Base-by-base conservation (phyloP, 2,329 filamentous ascomycete species). In the Trichothecium roseum region DNA sequence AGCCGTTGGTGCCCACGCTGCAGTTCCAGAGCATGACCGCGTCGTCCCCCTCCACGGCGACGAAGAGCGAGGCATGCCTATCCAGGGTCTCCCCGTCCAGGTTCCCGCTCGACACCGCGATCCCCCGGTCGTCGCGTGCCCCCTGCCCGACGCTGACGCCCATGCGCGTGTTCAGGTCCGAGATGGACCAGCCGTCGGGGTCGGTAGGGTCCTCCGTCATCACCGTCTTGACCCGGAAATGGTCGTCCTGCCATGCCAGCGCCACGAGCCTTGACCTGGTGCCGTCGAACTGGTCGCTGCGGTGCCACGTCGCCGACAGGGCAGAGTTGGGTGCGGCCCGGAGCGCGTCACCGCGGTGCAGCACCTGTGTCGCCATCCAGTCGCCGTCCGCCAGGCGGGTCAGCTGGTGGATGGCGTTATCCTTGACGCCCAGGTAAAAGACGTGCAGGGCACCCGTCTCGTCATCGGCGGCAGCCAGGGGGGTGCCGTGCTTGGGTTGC, bases 221-320 rank as follows among this genome's bases (percentile, higher is more conserved):
- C 2, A 14, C 18, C 31, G 18, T 20, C 15, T 22, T 14, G 1
- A 33, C 15, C 10, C 16, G 3, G 12, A 33, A 10, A 6, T 33
- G 3, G 12, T 22, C 18, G 9, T 20, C 34, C 14, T 10, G 46
- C 42, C n/a, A 36, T 34, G 13, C 41, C 39, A 9, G 40, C 37
- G 45, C 34, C 14, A 39, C 42, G 8, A 50, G 42, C 16, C 36
- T 37, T n/a, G 48, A 30, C 20, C 42, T 37, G 18, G n/a, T 31
- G 40, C 35, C 5, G 31, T 30, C 2, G 45, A 12, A 16, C 37
- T 37, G 4, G 47, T 17, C 35, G n/a, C 40, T 40, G 14, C 39
- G 32, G 22, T 50, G 47, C 38, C 39, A 43, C 4, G 41, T 40
- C 5, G 45, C 38, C 2, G 48, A 48, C 4, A 51, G 40, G 4